Percentiles rank a stretch among this genome's conserved stretches.
Conservation (phyloP, 257 asterid genomes). For the Solanum sitiens region DNA sequence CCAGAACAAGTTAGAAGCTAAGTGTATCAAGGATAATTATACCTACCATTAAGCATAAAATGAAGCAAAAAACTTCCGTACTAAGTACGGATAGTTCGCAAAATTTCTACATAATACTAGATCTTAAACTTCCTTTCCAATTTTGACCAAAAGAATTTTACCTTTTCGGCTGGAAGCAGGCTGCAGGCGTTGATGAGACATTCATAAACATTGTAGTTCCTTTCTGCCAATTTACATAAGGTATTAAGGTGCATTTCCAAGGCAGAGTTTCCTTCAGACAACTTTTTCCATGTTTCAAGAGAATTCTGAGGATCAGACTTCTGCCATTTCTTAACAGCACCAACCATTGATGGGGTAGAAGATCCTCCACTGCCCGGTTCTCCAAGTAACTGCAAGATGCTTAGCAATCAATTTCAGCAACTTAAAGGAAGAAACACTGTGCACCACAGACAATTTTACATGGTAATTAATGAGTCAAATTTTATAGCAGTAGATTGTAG, state of each 20-base stretch:
- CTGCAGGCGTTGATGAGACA: conserved; percentile 52
- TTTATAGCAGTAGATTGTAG: not conserved
- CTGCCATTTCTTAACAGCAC: conserved; percentile 98
- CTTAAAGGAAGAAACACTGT: conserved; percentile 3
- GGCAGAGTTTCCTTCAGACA: conserved; percentile 67
- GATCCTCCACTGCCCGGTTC: conserved; percentile 99
- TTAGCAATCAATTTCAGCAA: conserved; percentile 5
- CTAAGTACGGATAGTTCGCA: not conserved
- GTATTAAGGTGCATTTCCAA: conserved; percentile 64
- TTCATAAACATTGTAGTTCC: conserved; percentile 35
- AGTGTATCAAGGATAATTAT: not conserved
- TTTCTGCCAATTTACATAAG: conserved; percentile 57
- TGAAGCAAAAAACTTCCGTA: not conserved
- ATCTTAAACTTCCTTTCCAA: not conserved
- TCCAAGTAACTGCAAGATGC: conserved; percentile 70
- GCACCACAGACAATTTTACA: not conserved
- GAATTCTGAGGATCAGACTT: conserved; percentile 76
- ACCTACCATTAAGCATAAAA: not conserved
- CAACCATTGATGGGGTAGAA: conserved; percentile 96
- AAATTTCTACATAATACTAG: not conserved
- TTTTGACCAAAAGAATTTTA: conserved; percentile 5
- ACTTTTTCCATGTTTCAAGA: conserved; percentile 66
- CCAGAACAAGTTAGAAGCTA: not conserved
- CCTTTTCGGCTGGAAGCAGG: conserved; percentile 60
- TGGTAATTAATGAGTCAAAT: not conserved